Evolutionary conservation across 176 grass and related monocot genomes (phyloP).

Genomic region (Oryza australiensis): DNA sequence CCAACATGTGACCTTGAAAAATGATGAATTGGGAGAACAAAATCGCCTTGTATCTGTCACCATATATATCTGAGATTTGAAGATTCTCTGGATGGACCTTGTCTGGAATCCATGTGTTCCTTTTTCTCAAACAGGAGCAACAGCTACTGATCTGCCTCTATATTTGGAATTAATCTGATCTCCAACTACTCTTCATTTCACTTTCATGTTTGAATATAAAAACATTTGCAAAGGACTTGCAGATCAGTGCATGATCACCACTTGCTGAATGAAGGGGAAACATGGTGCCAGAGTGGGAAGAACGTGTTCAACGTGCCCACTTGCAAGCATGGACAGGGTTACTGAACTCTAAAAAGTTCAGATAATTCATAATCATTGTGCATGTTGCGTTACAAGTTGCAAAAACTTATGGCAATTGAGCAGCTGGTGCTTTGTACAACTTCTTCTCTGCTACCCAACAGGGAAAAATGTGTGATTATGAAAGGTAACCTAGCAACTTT

Average conservation of each 20-base stretch:
- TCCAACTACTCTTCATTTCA: background rate
- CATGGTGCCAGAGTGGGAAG: background rate
- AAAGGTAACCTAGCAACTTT: background rate
- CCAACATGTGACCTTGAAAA: background rate
- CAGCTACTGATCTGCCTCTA: background rate
- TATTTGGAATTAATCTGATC: background rate
- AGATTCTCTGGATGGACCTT: background rate
- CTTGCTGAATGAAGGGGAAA: conserved; percentile 16
- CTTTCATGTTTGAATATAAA: conserved; percentile 15
- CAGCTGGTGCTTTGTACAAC: background rate
- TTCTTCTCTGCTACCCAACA: background rate
- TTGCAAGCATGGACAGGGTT: conserved; percentile 9
- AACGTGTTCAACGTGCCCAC: conserved; percentile 17
- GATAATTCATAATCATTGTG: conserved; percentile 2
- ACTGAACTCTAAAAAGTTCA: background rate
- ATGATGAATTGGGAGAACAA: background rate
- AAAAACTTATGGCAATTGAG: background rate
- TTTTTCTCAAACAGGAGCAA: background rate
- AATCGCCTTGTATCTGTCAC: background rate
- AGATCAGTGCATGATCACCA: conserved; percentile 3
- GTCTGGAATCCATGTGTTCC: background rate
- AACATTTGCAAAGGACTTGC: background rate
- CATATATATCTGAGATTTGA: background rate
- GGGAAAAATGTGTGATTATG: background rate
- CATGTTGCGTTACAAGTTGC: conserved; percentile 30